Evolutionary conservation across 805 yeast species (phyloP).

Genomic region (Candida hungchunana): DNA sequence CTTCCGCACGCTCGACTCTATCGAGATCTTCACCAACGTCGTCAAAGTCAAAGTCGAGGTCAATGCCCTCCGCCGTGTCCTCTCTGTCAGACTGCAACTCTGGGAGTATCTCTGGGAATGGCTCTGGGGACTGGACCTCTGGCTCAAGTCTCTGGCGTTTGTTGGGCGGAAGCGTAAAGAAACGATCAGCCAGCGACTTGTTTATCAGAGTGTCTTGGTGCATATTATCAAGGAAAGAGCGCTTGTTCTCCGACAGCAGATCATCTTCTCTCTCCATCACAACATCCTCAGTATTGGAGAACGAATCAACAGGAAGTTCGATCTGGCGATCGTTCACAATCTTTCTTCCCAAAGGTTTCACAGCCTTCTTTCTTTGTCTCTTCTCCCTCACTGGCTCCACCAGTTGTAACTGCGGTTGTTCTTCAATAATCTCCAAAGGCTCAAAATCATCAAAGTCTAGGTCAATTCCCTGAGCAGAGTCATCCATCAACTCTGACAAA

Average conservation of each 20-base stretch:
- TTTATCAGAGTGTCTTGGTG: conserved; percentile 17
- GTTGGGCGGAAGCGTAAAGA: conserved; percentile 9
- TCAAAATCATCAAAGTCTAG: conserved; percentile 14
- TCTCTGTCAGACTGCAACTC: conserved; percentile 9
- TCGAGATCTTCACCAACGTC: too few relatives aligned
- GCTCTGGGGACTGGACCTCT: conserved; percentile 8
- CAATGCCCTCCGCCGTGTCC: conserved; percentile 17
- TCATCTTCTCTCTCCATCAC: background rate
- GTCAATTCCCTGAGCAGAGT: conserved; percentile 13
- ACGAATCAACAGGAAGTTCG: conserved; percentile 23
- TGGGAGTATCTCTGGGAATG: conserved; percentile 20
- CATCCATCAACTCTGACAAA: conserved; percentile 17
- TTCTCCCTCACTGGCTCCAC: conserved; percentile 8
- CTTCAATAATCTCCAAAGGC: conserved; percentile 21
- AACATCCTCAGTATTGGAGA: conserved; percentile 17
- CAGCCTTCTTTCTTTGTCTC: conserved; percentile 9
- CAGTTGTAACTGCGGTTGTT: conserved; percentile 10
- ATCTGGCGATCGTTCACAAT: conserved; percentile 23
- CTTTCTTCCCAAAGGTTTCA: conserved; percentile 13
- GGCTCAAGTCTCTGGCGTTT: conserved; percentile 23
- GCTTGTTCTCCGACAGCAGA: conserved; percentile 13
- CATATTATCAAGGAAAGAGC: conserved; percentile 16
- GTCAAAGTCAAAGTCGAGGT: conserved; percentile 31
- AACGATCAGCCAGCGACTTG: conserved; percentile 15
- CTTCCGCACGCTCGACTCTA: conserved; percentile 22